Evolutionary conservation across 1,284 basidiomycete species (phyloP).

Genomic region (Papiliotrema laurentii): DNA sequence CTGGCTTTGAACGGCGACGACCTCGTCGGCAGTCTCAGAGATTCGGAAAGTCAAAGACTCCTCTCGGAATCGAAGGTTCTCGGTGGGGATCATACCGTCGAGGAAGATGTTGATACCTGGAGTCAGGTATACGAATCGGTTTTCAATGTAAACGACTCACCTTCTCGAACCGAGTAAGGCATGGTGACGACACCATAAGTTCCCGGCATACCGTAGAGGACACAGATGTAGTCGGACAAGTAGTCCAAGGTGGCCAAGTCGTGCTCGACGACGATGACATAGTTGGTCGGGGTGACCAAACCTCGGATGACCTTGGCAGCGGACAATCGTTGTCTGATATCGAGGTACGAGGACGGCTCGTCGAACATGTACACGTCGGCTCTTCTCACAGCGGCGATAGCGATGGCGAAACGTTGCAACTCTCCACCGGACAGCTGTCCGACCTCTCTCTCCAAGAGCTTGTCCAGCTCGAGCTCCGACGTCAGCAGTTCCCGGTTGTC

Average conservation of each 20-base stretch:
- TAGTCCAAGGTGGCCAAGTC: slow-evolving; percentile 96
- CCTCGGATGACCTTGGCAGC: slow-evolving; percentile 95
- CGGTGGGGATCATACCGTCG: slow-evolving; percentile 96
- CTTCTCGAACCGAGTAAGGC: slow-evolving; percentile 95
- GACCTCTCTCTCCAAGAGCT: slow-evolving; percentile 78
- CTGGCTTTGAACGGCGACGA: slow-evolving; percentile 73
- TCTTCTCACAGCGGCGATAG: slow-evolving; percentile 60
- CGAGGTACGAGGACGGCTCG: slow-evolving; percentile 94
- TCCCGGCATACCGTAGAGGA: slow-evolving; percentile 91
- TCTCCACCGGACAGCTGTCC: slow-evolving; percentile 88
- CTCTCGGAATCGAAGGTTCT: slow-evolving; percentile 93
- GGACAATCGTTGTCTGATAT: slow-evolving; percentile 86
- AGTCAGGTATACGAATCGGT: slow-evolving; percentile 5
- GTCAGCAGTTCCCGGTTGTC: slow-evolving; percentile 71
- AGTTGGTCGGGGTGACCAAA: slow-evolving; percentile 72
- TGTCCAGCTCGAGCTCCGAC: slow-evolving; percentile 75
- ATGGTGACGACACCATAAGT: slow-evolving; percentile 97
- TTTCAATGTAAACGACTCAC: slow-evolving; percentile 51
- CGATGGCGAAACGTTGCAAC: slow-evolving; percentile 81
- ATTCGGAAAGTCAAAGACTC: slow-evolving; percentile 94
- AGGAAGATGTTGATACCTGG: slow-evolving; percentile 96
- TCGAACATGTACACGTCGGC: slow-evolving; percentile 71
- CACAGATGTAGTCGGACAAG: slow-evolving; percentile 94
- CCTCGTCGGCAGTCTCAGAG: slow-evolving; percentile 86
- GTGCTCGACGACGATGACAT: slow-evolving; percentile 95